Conservation (phyloP, 2,329 filamentous ascomycete genomes). For the Colletotrichum sp. region DNA sequence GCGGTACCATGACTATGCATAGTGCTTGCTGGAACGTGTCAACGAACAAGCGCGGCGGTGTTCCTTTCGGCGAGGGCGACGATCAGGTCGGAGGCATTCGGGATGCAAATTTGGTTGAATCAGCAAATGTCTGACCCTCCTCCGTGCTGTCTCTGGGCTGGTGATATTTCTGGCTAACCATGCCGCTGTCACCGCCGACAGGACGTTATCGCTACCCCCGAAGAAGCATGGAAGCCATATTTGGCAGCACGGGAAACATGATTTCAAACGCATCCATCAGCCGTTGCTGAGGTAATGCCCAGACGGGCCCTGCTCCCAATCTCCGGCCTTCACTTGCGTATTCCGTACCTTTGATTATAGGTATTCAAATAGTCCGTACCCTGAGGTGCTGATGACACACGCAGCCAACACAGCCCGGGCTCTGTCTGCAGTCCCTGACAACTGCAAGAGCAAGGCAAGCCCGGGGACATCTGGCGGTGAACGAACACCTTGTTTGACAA, state of each 20-base stretch:
- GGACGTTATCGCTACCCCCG: background rate
- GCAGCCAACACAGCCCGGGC: background rate
- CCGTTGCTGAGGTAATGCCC: constrained; percentile 20
- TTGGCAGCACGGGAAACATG: constrained; percentile 9
- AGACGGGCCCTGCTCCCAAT: background rate
- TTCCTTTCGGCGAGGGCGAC: constrained; percentile 7
- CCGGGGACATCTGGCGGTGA: constrained; percentile 10
- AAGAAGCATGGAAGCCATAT: background rate
- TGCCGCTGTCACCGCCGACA: background rate
- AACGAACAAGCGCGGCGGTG: background rate
- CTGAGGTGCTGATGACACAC: background rate
- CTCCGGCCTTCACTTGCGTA: background rate
- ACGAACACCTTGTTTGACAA: constrained; percentile 7
- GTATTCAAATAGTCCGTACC: background rate
- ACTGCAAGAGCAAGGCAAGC: background rate
- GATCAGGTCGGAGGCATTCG: constrained; percentile 6
- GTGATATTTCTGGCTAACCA: background rate
- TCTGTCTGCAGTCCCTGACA: background rate
- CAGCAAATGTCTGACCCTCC: constrained; percentile 4
- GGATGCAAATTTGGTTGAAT: background rate
- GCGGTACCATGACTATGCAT: background rate
- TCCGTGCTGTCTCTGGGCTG: background rate
- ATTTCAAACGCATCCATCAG: constrained; percentile 16
- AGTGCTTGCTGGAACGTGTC: background rate
- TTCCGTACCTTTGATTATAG: background rate